phyloP scores from a whole-genome alignment of 1,139 yeast species.

The Saccharomycopsis phalli region DNA sequence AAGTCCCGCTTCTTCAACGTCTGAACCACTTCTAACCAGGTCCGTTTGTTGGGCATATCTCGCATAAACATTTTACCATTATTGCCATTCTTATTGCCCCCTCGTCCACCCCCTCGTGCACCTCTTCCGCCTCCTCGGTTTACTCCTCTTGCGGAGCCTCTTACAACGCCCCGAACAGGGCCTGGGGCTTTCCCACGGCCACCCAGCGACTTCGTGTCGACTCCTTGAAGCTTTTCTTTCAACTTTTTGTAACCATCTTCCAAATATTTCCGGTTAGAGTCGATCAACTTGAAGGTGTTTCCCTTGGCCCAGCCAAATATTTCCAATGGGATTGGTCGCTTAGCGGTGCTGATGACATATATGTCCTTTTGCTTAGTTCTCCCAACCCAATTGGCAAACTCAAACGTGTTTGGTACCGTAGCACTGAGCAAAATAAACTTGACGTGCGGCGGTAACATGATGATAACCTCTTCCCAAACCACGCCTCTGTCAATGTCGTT shows the following conservation, averaged over 20 bases:
- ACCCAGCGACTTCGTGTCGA: constrained; percentile 36
- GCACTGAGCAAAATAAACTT: constrained; percentile 85
- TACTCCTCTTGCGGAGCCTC: constrained; percentile 26
- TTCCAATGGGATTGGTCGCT: constrained; percentile 92
- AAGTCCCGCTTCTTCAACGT: constrained; percentile 56
- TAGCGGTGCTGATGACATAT: constrained; percentile 90
- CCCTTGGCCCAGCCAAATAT: constrained; percentile 73
- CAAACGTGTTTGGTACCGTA: constrained; percentile 95
- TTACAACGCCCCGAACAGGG: constrained; percentile 27
- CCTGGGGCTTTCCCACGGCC: constrained; percentile 28
- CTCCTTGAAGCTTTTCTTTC: constrained; percentile 40
- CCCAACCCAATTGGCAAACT: constrained; percentile 98
- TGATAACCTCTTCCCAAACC: constrained; percentile 98
- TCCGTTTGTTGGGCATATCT: constrained; percentile 69
- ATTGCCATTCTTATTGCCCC: constrained; percentile 30
- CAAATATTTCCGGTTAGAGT: constrained; percentile 59
- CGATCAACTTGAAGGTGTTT: constrained; percentile 61
- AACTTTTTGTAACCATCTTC: constrained; percentile 59
- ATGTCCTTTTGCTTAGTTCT: constrained; percentile 93
- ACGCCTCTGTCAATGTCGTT: constrained; percentile 97
- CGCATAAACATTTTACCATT: constrained; percentile 31
- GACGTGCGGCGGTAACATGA: constrained; percentile 92
- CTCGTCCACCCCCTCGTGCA: constrained; percentile 30
- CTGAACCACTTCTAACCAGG: constrained; percentile 74
- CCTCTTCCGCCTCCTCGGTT: constrained; percentile 32